Base-by-base conservation (phyloP, 208 protist species). In the Leishmania gerbilli region DNA sequence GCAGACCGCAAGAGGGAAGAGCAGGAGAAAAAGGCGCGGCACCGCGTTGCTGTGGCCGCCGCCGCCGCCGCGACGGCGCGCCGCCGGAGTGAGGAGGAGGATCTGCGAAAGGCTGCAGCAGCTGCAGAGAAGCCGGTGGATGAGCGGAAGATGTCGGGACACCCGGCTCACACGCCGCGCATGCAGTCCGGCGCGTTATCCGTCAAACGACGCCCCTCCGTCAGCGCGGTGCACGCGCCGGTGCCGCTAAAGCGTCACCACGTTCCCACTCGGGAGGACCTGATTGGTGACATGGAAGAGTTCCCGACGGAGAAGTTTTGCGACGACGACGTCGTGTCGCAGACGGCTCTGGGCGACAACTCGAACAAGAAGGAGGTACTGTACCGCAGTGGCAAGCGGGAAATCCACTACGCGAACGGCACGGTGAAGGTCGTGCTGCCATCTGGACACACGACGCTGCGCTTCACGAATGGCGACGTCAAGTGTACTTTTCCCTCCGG, bases 391-490 rank as follows among this genome's bases (percentile, higher is more conserved):
- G 94, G 96, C 27, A 98, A 97, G 90, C 89, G 93, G 19, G 96
- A 98, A 77, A 95, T 98, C 42, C 86, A 96, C 85, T 98, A 97
- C 83, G 83, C 92, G 6, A 99, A 99, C 84, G 97, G 96, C 72
- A 99, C 96, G 19, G 82, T 88, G 45, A 99, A 99, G 88, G 80
- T 92, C 0, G 84, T 98, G 40, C 87, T 98, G 55, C 93, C 95
- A 6, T 94, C 92, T 15, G 93, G 94, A 6, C 93, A 96, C 81
- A 89, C 89, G 4, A 83, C 95, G 21, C 80, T 99, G 45, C 91
- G 93, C 76, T 99, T 99, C 84, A 94, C 89, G 34, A 99, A 99
- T 82, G 95, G 95, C 19, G 97, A 99, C 71, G 80, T 97, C 21
- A 98, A 98, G 88, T 88, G 94, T 77, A 98, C 93, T 5, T 98